phyloP scores from a whole-genome alignment of 768 basidiomycete species.

The Phlegmacium glaucopus region DNA sequence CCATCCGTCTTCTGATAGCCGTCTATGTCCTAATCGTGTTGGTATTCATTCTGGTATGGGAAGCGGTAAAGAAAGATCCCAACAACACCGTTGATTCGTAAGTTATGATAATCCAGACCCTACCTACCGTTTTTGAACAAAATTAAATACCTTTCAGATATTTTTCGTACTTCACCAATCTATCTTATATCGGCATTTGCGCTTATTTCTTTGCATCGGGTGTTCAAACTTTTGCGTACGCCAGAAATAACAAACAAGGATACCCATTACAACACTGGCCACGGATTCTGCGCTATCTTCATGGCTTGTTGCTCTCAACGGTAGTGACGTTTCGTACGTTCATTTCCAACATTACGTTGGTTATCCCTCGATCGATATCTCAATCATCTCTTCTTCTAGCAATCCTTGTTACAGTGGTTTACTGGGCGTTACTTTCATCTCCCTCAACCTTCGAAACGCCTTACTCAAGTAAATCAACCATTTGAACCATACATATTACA shows the following conservation, averaged over 20 bases:
- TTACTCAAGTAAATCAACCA: too few relatives aligned
- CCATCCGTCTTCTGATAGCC: slow-evolving; percentile 45
- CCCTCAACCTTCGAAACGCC: slow-evolving; percentile 37
- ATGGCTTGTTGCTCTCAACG: slow-evolving; percentile 49
- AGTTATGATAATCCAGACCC: too few relatives aligned
- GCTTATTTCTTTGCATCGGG: slow-evolving; percentile 62
- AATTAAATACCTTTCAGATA: too few relatives aligned
- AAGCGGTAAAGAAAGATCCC: slow-evolving; percentile 18
- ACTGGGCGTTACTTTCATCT: slow-evolving; percentile 53
- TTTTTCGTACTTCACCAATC: slow-evolving; percentile 64
- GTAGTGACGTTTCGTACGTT: slow-evolving; percentile 56
- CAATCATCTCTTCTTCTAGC: slow-evolving; percentile 45
- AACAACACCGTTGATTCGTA: slow-evolving; percentile 35
- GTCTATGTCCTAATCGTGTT: slow-evolving; percentile 44
- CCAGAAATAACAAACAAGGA: slow-evolving; percentile 16
- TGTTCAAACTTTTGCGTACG: slow-evolving; percentile 47
- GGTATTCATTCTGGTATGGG: slow-evolving; percentile 34
- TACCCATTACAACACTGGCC: slow-evolving; percentile 64
- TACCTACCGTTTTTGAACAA: too few relatives aligned
- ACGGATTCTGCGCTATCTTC: slow-evolving; percentile 48
- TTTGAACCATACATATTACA: slow-evolving; percentile 31
- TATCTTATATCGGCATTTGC: slow-evolving; percentile 58
- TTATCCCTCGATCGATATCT: neutral
- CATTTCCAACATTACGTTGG: neutral
- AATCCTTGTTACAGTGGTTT: slow-evolving; percentile 61